Percentiles rank a stretch among this genome's conserved stretches.
These are phyloP conservation scores for Rozella allomycis DNA, from an alignment of 371 early-diverging fungal species.

Conservation along the genomic window DNA sequence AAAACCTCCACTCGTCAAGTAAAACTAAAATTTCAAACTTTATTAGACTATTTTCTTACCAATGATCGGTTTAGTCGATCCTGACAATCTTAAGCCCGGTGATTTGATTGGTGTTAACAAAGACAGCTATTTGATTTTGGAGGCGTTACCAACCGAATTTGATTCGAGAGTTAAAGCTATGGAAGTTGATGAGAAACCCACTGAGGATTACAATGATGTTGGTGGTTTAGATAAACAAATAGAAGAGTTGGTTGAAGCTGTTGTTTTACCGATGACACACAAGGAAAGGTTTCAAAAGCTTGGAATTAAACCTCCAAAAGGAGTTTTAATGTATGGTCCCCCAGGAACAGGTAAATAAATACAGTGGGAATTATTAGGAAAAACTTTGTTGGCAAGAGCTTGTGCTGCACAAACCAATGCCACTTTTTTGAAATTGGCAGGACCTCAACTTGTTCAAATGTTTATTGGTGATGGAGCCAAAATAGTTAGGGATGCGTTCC, in stretches of 20 bases:
- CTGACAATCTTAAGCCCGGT: slow-evolving; percentile 79
- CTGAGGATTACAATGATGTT: slow-evolving; percentile 96
- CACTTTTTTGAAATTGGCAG: slow-evolving; percentile 88
- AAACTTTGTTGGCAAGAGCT: slow-evolving; percentile 92
- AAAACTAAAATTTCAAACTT: slow-evolving; percentile 1
- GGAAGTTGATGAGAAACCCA: slow-evolving; percentile 99
- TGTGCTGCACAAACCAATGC: slow-evolving; percentile 96
- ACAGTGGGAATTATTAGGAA: slow-evolving; percentile 17
- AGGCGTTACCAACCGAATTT: slow-evolving; percentile 95
- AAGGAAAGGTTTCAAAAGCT: slow-evolving; percentile 87
- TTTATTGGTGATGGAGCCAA: slow-evolving; percentile 99
- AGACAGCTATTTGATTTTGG: slow-evolving; percentile 94
- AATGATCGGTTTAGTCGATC: slow-evolving; percentile 90
- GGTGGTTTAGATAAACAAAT: slow-evolving; percentile 98
- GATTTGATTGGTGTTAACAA: slow-evolving; percentile 99
- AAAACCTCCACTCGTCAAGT: slow-evolving; percentile 91
- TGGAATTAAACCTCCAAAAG: slow-evolving; percentile 94
- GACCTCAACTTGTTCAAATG: slow-evolving; percentile 98
- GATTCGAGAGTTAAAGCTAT: slow-evolving; percentile 99
- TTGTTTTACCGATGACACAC: slow-evolving; percentile 95
- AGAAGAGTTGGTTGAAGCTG: slow-evolving; percentile 95
- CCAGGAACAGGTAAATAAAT: slow-evolving; percentile 62
- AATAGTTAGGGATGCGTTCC: slow-evolving; percentile 96
- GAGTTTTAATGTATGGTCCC: slow-evolving; percentile 95
- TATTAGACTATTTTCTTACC: slow-evolving; percentile 84